Evolutionary conservation across 1,139 yeast species (phyloP).

Genomic region (Kluyveromyces marxianus): DNA sequence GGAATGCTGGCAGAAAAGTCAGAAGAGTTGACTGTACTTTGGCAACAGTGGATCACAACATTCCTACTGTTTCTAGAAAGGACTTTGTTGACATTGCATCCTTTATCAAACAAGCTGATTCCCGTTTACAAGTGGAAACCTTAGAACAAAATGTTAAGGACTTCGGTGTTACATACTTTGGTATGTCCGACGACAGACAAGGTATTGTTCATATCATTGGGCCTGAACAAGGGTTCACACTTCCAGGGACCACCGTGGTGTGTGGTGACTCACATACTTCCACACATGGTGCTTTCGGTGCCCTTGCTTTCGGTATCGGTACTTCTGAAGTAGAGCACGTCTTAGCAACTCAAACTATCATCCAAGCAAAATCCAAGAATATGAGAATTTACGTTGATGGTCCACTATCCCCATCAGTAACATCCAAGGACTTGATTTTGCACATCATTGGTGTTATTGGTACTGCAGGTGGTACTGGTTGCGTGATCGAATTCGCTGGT

Average conservation of each 20-base stretch:
- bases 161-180: constrained; percentile 84
- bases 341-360: constrained; percentile 90
- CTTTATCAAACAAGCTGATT: constrained; percentile 87
- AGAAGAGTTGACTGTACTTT: constrained; percentile 92
- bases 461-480: constrained; percentile 99
- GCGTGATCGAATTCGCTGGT: constrained; percentile 95
- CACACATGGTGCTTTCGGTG: constrained; percentile 97
- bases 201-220: constrained; percentile 98
- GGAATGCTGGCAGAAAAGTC: constrained; percentile 76
- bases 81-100: constrained; percentile 65
- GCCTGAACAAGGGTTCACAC: constrained; percentile 96
- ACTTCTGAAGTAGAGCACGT: constrained; percentile 99
- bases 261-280: constrained; percentile 99
- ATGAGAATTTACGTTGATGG: constrained; percentile 88
- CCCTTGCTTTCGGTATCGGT: constrained; percentile 98
- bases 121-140: constrained; percentile 85
- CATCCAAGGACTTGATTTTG: constrained; percentile 88
- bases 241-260: constrained; percentile 97
- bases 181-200: constrained; percentile 89
- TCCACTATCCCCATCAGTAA: constrained; percentile 75
- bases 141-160: constrained; percentile 87
- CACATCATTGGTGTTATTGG: constrained; percentile 96
- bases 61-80: constrained; percentile 82
- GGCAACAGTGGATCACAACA: constrained; percentile 97
- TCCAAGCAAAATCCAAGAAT: constrained; percentile 90